Evolutionary conservation across 192 early-diverging fungal species (phyloP), one percentile per base, ranked within the genome.

Genomic region (Ambispora gerdemannii): DNA sequence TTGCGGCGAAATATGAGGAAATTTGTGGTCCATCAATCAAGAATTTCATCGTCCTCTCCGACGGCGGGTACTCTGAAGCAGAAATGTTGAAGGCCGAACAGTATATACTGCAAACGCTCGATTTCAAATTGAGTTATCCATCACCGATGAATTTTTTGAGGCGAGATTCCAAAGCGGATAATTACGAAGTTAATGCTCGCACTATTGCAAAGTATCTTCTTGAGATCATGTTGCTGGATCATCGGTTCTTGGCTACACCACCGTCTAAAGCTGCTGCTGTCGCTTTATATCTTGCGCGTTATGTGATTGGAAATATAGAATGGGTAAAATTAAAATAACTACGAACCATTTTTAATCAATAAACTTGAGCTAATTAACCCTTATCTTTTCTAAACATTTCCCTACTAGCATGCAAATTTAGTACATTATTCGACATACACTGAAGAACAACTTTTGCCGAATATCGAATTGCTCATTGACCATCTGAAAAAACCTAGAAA

Each of bases 1-100:
- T 97, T 59, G 94, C 97, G 0, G 80, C 90, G 63, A 99, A 99
- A 77, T 98, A 96, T 77, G 96, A 98, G 81, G 97, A 99, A 79
- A 87, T 92, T 50, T 78, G 86, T 22, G 83, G 90, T 2, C 97
- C 97, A 24, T 86, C 88, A 17, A 78, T 98, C 24, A 74, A 88
- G 43, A 88, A 95, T 75, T 95, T 95, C 77, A 82, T 90, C 8
- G 95, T 85, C 75, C 89, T 96, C 83, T 84, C 92, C 0, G 95
- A 93, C 67, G 86, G 86, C 35, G 87, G 84, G 50, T 91, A 88
- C 66, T 83, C 83, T 2, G 90, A 88, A 30, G 87, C 92, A 4
- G 96, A 99, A 80, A 87, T 99, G 38, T 74, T 95, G 61, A 84
- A 86, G 31, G 94, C 97, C 50, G 97, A 99, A 77, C 88, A 93